Evolutionary conservation across 1,284 basidiomycete species (phyloP).

Genomic region (Sphaerobolus stellatus): DNA sequence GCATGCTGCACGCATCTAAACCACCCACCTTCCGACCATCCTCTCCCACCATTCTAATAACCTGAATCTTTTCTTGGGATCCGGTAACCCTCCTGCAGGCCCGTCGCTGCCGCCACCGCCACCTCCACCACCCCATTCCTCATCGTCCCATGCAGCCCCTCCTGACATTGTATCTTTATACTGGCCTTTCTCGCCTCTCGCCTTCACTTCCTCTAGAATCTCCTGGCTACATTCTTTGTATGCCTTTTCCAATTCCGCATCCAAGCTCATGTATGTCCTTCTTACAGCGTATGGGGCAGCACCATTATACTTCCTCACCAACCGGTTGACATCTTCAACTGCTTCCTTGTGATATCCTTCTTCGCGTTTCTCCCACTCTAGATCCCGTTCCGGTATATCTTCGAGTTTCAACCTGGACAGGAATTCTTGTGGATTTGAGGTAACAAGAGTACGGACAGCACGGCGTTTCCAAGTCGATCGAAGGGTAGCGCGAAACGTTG

Average conservation of each 20-base stretch:
- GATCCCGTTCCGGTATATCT: conserved; percentile 57
- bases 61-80: not conserved
- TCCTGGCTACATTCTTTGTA: conserved; percentile 55
- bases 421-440: conserved; percentile 42
- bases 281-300: conserved; percentile 75
- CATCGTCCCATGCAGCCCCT: conserved; percentile 1
- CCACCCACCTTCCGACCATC: not conserved
- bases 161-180: not conserved
- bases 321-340: conserved; percentile 68
- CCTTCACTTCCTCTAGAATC: conserved; percentile 45
- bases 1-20: no score
- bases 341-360: conserved; percentile 68
- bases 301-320: conserved; percentile 78
- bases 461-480: conserved; percentile 66
- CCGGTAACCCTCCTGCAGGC: not conserved
- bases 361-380: conserved; percentile 74
- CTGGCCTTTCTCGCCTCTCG: conserved; percentile 25
- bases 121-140: conserved; percentile 8
- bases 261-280: conserved; percentile 54
- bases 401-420: conserved; percentile 45
- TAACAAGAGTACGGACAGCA: conserved; percentile 58
- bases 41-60: not conserved
- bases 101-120: conserved; percentile 13
- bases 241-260: conserved; percentile 57
- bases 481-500: conserved; percentile 64